Evolutionary conservation across 345 rosid genomes (phyloP).

Genomic region (Sapria himalayana): DNA sequence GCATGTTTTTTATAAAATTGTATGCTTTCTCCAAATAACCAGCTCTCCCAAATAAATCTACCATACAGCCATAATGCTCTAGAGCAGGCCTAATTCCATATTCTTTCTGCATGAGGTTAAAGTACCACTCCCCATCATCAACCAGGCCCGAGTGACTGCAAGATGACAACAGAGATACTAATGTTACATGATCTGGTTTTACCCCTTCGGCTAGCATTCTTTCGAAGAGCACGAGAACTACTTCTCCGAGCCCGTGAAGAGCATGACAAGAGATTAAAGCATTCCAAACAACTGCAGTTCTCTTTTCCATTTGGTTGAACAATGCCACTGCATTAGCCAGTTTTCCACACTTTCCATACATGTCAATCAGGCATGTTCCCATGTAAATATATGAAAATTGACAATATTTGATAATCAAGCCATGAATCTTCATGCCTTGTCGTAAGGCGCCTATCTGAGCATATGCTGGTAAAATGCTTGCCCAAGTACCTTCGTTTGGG

Average conservation of each 20-base stretch:
- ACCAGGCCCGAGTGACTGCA: slow-evolving; percentile 87
- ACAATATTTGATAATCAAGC: slow-evolving; percentile 26
- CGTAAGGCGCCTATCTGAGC: slow-evolving; percentile 47
- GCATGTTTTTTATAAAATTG: slow-evolving; percentile 51
- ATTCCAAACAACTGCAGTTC: slow-evolving; percentile 71
- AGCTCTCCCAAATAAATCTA: slow-evolving; percentile 75
- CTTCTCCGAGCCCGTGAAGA: slow-evolving; percentile 49
- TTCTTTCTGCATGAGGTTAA: slow-evolving; percentile 32
- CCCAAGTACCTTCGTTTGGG: slow-evolving; percentile 58
- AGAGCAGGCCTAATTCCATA: slow-evolving; percentile 38
- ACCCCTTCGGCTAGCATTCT: slow-evolving; percentile 30
- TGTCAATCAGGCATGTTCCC: slow-evolving; percentile 54
- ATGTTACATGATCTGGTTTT: slow-evolving; percentile 58
- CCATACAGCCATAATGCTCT: slow-evolving; percentile 79
- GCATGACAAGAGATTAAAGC: slow-evolving; percentile 73
- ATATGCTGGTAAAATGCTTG: slow-evolving; percentile 57
- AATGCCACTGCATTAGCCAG: slow-evolving; percentile 35
- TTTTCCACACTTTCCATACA: slow-evolving; percentile 80
- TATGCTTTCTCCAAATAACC: slow-evolving; percentile 47
- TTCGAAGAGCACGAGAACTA: slow-evolving; percentile 35
- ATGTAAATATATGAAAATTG: slow-evolving; percentile 34
- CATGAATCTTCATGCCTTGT: slow-evolving; percentile 66
- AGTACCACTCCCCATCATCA: slow-evolving; percentile 37
- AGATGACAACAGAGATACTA: slow-evolving; percentile 54
- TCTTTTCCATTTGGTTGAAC: slow-evolving; percentile 38